Base-by-base conservation (phyloP, 179 eudicot species). In the Beta corolliflora region DNA sequence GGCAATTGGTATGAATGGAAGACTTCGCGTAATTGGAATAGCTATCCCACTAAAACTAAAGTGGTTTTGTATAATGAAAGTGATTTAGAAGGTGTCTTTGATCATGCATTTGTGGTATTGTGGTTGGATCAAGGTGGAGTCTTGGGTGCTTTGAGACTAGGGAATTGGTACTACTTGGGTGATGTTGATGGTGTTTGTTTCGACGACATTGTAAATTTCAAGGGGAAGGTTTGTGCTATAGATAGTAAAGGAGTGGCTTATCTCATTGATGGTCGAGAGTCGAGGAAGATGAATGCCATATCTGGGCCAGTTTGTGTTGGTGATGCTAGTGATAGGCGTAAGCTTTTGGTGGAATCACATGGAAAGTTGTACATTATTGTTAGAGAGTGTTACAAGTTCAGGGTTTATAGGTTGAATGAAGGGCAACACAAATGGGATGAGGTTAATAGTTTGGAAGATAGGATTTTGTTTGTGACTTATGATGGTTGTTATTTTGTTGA, bases 401-500 rank as follows among this genome's bases (percentile, higher is more conserved):
- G 41, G 48, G 75, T 68, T 31, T 54, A n/a, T 67, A 81, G 45
- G 79, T 7, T 81, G 83, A 23, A 21, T 81, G 79, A 55, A 45
- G 50, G 69, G 13, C 14, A 41, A 0, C 29, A 31, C 29, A 36
- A 10, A 21, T 79, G 81, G 81, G 81, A 65, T 5, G 65, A 69
- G 73, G 48, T 75, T 44, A 25, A 56, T 19, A 81, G 48, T 76
- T 21, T 75, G 67, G 83, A 73, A 15, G 75, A 75, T 44, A 45
- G 78, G n/a, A 41, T 81, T 18, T 81, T 81, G 12, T 74, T 81
- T 74, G 79, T 81, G 54, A 75, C 64, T 9, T 48, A 41, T 46
- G 68, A 66, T 69, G 44, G 56, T 56, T 81, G 79, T 31, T 81
- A 31, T 68, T 64, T 68, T 44, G 79, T 56, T 45, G 56, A 21